Base-by-base conservation (phyloP, 176 grass and related monocot genomes). In the Cenchrus fungigraminus region DNA sequence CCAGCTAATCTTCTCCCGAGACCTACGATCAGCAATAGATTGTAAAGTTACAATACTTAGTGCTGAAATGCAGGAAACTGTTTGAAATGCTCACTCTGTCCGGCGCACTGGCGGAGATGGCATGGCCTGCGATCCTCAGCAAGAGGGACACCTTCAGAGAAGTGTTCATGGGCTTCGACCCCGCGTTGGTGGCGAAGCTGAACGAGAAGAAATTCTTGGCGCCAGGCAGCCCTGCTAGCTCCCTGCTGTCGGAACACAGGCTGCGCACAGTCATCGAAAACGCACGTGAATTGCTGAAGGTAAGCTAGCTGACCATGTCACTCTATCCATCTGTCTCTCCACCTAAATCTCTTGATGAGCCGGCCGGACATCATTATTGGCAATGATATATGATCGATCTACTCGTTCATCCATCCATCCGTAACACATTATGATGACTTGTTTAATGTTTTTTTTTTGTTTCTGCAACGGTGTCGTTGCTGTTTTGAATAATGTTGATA, bases 71-170 rank as follows among this genome's bases (percentile, higher is more conserved):
- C 88, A 99, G 97, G 88, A 94, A 91, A 81, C 86, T 99, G 71
- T 99, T 99, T 80, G 97, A 99, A 83, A 85, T 97, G 66, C 90
- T 99, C 59, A 87, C 91, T 73, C 85, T 99, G 17, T 99, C 97
- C 42, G 90, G 97, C 68, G 94, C 97, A 37, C 74, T 99, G 40
- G 94, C 97, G 17, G 97, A 99, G 77, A 91, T 94, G 79, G 83
- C 94, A 63, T 99, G 97, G 97, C 90, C 94, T 11, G 88, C 82
- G 71, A 99, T 99, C 58, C 94, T 99, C 13, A 89, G 88, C 86
- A 99, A 97, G 92, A 99, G 97, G 77, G 88, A 91, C 65, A 71
- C 88, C 44, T 99, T 99, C 83, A 92, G 97, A 88, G 94, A 97
- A 70, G 92, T 90, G 31, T 97, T 99, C 86, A 89, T 97, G 94